Base-by-base conservation (phyloP, 306 rosid species). In the Abrus pulchellus region DNA sequence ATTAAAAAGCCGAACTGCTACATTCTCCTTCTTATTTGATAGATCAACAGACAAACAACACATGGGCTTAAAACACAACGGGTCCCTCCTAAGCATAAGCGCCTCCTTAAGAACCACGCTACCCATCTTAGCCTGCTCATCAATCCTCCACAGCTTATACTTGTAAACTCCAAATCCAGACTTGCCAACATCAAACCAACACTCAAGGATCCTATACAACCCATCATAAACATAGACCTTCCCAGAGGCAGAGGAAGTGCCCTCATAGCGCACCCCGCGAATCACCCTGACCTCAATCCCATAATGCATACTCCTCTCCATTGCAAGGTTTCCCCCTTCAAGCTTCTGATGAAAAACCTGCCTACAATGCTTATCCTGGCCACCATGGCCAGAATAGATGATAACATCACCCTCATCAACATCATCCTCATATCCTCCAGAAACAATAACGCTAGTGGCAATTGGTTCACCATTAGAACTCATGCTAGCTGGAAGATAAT, bases 181-280 rank as follows among this genome's bases (percentile, higher is more conserved):
- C 89, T 88, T 96, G 1, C 99, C 98, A 80, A 90, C 92, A 84
- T 93, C 99, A 85, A 96, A 90, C 98, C 98, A 96, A 57, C 89
- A 88, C 56, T 92, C 93, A 36, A 80, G 8, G 74, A 96, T 96
- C 75, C 78, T 89, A 84, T 93, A 96, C 72, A 96, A 80, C 1
- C 99, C 99, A 85, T 96, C 99, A 80, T 96, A 96, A 53, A 96
- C 91, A 84, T 96, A 96, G 49, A 93, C 88, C 86, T 90, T 96
- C 65, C 78, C 78, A 1, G 97, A 7, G 57, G 89, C 72, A 0
- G 97, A 10, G 60, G 87, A 43, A 10, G 87, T 78, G 0, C 92
- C 93, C 2, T 87, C 78, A 32, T 70, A 84, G 44, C 88, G 90
- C 34, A 89, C 76, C 27, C 98, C 97, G 6, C 99, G 87, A 43